These are phyloP conservation scores for Penicillium capsulatum DNA, from an alignment of 2,329 filamentous ascomycete genomes.

Conservation along the genomic window DNA sequence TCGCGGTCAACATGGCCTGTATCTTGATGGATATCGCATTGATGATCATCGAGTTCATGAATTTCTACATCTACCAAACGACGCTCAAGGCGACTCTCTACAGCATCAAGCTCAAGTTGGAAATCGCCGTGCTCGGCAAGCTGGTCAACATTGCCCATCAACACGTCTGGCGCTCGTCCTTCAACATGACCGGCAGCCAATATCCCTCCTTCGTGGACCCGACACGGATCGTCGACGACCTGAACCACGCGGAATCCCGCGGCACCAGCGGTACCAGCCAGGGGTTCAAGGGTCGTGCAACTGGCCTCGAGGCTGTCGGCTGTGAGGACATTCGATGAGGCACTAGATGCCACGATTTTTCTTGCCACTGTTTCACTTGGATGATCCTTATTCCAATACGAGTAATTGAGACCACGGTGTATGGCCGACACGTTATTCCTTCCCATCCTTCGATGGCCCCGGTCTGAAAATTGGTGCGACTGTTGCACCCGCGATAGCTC, in stretches of 20 bases:
- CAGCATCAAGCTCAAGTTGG: conserved; percentile 47
- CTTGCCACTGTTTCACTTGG: too few species aligned
- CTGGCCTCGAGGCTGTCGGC: conserved; percentile 15
- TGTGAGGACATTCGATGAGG: conserved; percentile 3
- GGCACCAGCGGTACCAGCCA: conserved; percentile 11
- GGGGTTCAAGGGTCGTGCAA: conserved; percentile 13
- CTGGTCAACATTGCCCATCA: conserved; percentile 35
- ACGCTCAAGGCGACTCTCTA: conserved; percentile 37
- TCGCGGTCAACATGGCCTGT: conserved; percentile 49
- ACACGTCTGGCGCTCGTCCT: conserved; percentile 20
- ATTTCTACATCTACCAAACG: conserved; percentile 39
- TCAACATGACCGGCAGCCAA: conserved; percentile 7
- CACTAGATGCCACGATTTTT: too few species aligned
- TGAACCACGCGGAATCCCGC: conserved; percentile 13
- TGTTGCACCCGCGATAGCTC: too few species aligned
- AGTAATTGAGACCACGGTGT: too few species aligned
- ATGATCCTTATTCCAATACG: too few species aligned
- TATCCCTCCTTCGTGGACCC: conserved; percentile 24
- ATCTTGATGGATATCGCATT: conserved; percentile 46
- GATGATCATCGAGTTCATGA: conserved; percentile 38
- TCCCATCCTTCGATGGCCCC: too few species aligned
- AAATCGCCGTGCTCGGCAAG: conserved; percentile 51
- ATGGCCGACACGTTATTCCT: too few species aligned
- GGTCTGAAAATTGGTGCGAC: too few species aligned
- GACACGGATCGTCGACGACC: conserved; percentile 13